Conservation (phyloP, 352 stramenopile species). For the Pythium guiyangense region DNA sequence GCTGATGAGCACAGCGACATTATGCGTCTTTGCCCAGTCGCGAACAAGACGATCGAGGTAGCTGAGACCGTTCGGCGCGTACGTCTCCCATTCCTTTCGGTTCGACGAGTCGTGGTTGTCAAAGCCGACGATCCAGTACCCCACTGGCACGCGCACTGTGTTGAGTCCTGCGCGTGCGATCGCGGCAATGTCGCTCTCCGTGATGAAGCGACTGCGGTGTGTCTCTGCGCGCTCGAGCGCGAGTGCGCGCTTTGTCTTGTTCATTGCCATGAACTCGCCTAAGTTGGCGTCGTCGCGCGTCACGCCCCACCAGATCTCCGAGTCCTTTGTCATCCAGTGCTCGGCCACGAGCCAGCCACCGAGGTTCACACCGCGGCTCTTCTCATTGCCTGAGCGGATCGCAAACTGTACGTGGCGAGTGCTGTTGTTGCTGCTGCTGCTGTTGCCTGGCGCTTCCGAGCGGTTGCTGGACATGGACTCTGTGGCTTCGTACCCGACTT, state of each 20-base stretch:
- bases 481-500: too few relatives aligned
- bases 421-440: too few relatives aligned
- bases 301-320: constrained; percentile 57
- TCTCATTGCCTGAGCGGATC: constrained; percentile 50
- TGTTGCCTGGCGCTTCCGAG: too few relatives aligned
- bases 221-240: constrained; percentile 24
- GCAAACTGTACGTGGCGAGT: constrained; percentile 39
- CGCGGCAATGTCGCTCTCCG: constrained; percentile 49
- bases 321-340: constrained; percentile 67
- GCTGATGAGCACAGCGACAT: constrained; percentile 48
- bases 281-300: constrained; percentile 23
- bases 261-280: constrained; percentile 67
- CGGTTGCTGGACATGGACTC: too few relatives aligned
- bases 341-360: constrained; percentile 76
- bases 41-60: constrained; percentile 41
- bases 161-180: constrained; percentile 68
- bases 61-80: constrained; percentile 29
- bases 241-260: constrained; percentile 24
- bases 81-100: constrained; percentile 39
- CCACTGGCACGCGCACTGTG: constrained; percentile 16
- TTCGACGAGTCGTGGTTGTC: constrained; percentile 47
- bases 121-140: constrained; percentile 77
- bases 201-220: constrained; percentile 68
- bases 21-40: constrained; percentile 38
- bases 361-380: constrained; percentile 65